Evolutionary conservation across 2,329 filamentous ascomycete species (phyloP).

Genomic region (Cephalotrichum gorgonifer): DNA sequence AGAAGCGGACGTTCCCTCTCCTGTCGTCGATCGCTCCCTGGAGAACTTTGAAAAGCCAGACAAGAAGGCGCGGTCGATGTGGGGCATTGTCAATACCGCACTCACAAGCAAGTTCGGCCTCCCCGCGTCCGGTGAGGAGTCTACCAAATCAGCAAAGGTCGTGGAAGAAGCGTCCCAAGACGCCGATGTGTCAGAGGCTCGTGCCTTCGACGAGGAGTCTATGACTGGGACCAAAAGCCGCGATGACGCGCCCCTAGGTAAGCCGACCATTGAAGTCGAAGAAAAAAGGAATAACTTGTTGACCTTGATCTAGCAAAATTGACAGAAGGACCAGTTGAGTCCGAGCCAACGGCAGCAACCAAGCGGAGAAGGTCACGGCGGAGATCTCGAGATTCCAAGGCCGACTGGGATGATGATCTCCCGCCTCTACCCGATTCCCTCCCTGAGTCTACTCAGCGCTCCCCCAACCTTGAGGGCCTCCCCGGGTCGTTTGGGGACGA

Average conservation of each 20-base stretch:
- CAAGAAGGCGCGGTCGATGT: background rate
- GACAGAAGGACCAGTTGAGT: background rate
- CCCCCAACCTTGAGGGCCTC: slow-evolving; percentile 16
- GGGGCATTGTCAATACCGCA: background rate
- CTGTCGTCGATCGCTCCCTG: background rate
- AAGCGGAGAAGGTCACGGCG: background rate
- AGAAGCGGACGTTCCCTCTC: background rate
- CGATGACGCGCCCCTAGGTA: background rate
- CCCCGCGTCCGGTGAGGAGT: background rate
- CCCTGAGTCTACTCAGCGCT: background rate
- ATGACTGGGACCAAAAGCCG: background rate
- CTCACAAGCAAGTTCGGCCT: background rate
- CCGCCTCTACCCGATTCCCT: background rate
- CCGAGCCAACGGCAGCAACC: background rate
- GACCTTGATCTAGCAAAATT: background rate
- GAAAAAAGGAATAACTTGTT: background rate
- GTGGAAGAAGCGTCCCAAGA: background rate
- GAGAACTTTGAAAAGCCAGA: background rate
- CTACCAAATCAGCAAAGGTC: background rate
- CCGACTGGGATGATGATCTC: background rate
- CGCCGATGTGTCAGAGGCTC: background rate
- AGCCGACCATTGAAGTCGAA: background rate
- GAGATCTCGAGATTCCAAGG: background rate
- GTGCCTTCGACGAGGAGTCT: slow-evolving; percentile 1
- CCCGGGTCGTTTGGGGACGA: slow-evolving; percentile 59